Percentiles rank a stretch among this genome's conserved stretches.
These are phyloP conservation scores for Phragmites australis DNA, from an alignment of 176 grass and related monocot genomes.

Conservation along the genomic window DNA sequence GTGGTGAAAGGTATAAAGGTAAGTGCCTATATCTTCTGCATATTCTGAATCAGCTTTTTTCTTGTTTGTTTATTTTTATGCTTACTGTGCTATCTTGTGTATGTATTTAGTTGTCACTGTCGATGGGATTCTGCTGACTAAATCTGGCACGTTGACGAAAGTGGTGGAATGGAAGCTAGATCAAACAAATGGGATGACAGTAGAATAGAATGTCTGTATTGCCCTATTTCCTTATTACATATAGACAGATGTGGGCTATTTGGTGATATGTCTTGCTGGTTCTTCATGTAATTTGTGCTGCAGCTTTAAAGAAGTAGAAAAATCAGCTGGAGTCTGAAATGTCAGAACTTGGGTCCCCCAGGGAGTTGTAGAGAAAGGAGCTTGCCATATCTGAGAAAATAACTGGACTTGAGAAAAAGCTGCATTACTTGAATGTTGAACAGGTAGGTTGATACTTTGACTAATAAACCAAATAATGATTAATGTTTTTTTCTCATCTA, in stretches of 20 bases:
- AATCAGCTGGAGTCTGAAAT: conserved; percentile 74
- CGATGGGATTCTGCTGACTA: conserved; percentile 96
- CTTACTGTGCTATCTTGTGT: conserved; percentile 29
- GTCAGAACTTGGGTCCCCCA: conserved; percentile 71
- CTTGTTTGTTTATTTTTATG: conserved; percentile 23
- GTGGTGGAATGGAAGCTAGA: conserved; percentile 98
- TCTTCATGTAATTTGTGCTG: conserved; percentile 41
- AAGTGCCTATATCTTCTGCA: conserved; percentile 40
- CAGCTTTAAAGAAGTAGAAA: conserved; percentile 90
- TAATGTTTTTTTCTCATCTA: not conserved
- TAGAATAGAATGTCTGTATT: conserved; percentile 64
- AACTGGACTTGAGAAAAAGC: conserved; percentile 83
- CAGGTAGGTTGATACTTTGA: conserved; percentile 50
- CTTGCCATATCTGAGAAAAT: conserved; percentile 86
- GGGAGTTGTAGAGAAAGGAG: conserved; percentile 83
- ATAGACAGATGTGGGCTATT: conserved; percentile 12
- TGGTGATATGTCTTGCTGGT: conserved; percentile 24
- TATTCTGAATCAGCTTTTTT: conserved; percentile 35
- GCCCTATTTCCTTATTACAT: conserved; percentile 12
- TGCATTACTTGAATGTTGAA: conserved; percentile 83
- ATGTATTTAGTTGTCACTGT: conserved; percentile 78
- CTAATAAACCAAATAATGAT: conserved; percentile 11
- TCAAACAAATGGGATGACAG: conserved; percentile 99
- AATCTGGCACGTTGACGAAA: conserved; percentile 97
- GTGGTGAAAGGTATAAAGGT: conserved; percentile 95